These are phyloP conservation scores for Penicillium sp. DNA, from an alignment of 2,329 filamentous ascomycete species.

Conservation along the genomic window DNA sequence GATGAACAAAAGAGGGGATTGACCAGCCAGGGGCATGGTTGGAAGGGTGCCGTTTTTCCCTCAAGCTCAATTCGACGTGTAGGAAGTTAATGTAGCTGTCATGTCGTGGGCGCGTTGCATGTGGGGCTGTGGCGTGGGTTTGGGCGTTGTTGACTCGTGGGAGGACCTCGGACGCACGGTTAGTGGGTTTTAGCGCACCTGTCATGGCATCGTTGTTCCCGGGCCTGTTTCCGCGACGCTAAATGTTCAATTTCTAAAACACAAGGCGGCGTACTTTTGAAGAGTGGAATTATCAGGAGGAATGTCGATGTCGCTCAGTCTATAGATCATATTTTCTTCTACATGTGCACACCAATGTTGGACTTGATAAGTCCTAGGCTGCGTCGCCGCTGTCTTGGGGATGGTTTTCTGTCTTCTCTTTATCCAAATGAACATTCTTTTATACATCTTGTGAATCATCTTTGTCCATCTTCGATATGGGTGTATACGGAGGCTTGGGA, in stretches of 20 bases:
- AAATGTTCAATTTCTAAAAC: not conserved
- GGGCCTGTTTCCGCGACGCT: not conserved
- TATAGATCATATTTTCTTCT: not conserved
- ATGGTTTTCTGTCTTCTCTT: not conserved
- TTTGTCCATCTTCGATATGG: slow-evolving; percentile 12
- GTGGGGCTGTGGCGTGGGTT: slow-evolving; percentile 1
- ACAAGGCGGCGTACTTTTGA: not conserved
- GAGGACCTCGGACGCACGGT: not conserved
- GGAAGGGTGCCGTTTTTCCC: not conserved
- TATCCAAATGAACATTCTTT: not conserved
- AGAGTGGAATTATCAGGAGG: not conserved
- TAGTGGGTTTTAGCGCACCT: not conserved
- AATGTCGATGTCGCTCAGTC: not conserved
- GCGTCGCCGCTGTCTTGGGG: not conserved
- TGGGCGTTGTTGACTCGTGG: not conserved
- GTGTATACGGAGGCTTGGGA: slow-evolving; percentile 21
- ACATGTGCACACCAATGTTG: not conserved
- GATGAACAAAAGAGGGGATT: not conserved
- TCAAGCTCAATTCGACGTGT: not conserved
- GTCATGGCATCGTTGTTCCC: not conserved
- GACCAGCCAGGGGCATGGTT: not conserved
- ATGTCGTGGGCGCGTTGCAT: not conserved
- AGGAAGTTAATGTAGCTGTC: slow-evolving; percentile 1
- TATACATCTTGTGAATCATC: not conserved
- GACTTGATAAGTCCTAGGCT: not conserved